Conservation (phyloP, 148 eudicot genomes). For the Vaccinium macrocarpon region DNA sequence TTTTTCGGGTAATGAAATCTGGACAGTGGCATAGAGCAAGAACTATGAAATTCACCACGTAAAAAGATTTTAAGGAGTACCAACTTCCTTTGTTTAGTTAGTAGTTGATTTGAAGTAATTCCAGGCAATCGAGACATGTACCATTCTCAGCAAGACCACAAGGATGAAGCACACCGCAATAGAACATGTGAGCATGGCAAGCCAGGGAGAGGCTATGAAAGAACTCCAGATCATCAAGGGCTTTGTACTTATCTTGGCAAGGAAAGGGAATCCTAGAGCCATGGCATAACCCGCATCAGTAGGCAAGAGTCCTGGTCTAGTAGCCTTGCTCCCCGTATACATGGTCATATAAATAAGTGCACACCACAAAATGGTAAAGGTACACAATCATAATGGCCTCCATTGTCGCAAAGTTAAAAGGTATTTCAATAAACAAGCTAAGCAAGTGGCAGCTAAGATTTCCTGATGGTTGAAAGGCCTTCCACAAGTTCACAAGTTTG, state of each 20-base stretch:
- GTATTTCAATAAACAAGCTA: not conserved
- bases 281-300: not conserved
- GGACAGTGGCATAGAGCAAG: not conserved
- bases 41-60: not conserved
- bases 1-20: not conserved
- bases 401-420: not conserved
- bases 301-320: not conserved
- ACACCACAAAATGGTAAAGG: not conserved
- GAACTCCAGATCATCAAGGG: not conserved
- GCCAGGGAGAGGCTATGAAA: not conserved
- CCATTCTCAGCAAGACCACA: not conserved
- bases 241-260: not conserved
- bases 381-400: not conserved
- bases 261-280: not conserved
- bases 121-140: not conserved
- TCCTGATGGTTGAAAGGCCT: not conserved
- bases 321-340: not conserved
- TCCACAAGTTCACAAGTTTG: not conserved
- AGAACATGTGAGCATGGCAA: not conserved
- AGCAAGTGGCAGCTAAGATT: not conserved
- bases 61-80: not conserved
- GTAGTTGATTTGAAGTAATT: not conserved
- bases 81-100: not conserved
- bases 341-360: not conserved
- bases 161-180: not conserved